Evolutionary conservation across 2,329 filamentous ascomycete species (phyloP).

Genomic region (Fusarium sublunatum): DNA sequence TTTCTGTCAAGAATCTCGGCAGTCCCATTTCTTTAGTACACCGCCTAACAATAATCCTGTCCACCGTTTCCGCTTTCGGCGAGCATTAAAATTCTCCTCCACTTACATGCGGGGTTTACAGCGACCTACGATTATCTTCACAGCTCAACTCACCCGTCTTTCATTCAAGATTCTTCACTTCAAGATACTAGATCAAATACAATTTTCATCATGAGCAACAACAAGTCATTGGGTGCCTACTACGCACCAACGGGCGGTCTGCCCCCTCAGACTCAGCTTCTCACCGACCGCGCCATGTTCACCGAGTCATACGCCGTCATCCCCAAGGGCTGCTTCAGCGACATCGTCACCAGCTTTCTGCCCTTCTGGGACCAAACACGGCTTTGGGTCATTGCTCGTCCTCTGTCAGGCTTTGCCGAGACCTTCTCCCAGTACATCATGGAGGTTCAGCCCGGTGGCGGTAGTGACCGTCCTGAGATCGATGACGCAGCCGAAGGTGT

Average conservation of each 20-base stretch:
- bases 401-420: conserved; percentile 28
- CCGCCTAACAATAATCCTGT: too few species aligned
- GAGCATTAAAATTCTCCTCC: too few species aligned
- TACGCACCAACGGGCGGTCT: conserved; percentile 31
- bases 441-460: conserved; percentile 27
- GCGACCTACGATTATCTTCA: too few species aligned
- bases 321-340: conserved; percentile 33
- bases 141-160: too few species aligned
- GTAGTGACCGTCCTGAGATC: conserved; percentile 26
- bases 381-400: conserved; percentile 30
- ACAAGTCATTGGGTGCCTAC: conserved; percentile 17
- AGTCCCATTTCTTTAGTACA: too few species aligned
- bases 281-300: conserved; percentile 33
- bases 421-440: conserved; percentile 34
- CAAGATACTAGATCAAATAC: neutral
- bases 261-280: conserved; percentile 27
- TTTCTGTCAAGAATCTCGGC: too few species aligned
- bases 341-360: conserved; percentile 32
- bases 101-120: too few species aligned
- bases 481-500: conserved; percentile 28
- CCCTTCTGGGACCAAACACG: conserved; percentile 31
- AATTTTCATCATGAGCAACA: conserved; percentile 8
- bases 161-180: neutral
- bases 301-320: conserved; percentile 34
- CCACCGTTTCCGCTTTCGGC: too few species aligned